Evolutionary conservation across 257 asterid genomes (phyloP).

Genomic region (Misopates orontium): DNA sequence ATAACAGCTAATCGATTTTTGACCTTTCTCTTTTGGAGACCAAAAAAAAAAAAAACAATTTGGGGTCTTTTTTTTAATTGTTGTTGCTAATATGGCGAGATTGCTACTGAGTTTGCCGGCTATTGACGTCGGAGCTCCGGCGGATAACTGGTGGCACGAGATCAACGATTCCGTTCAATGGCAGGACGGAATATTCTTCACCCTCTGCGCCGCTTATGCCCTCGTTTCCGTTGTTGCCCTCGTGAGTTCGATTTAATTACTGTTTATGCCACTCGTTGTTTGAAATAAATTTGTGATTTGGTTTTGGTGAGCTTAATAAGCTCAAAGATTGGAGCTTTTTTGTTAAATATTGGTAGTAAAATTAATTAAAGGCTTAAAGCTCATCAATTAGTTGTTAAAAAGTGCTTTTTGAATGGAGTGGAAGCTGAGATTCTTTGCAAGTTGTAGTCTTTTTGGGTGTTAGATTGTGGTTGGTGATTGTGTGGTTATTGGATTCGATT

Average conservation of each 20-base stretch:
- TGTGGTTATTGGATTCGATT: neutral
- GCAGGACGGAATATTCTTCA: conserved; percentile 93
- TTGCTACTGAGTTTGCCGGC: conserved; percentile 49
- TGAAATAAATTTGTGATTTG: conserved; percentile 4
- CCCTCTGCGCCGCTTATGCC: conserved; percentile 75
- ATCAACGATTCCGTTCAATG: conserved; percentile 73
- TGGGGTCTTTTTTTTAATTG: too few relatives aligned
- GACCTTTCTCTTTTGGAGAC: conserved; percentile 30
- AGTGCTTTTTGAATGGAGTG: neutral
- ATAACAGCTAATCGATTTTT: conserved; percentile 40
- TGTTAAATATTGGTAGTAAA: neutral
- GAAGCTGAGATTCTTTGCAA: neutral
- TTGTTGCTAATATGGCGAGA: conserved; percentile 51
- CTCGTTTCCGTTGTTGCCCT: conserved; percentile 82
- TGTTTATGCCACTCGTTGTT: neutral
- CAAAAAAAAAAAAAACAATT: neutral
- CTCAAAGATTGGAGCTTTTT: neutral
- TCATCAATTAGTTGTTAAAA: too few relatives aligned
- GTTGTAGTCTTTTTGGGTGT: neutral
- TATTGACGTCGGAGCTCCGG: conserved; percentile 32
- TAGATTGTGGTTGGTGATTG: neutral
- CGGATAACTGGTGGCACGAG: conserved; percentile 80
- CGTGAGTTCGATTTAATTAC: conserved; percentile 40
- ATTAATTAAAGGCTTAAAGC: neutral
- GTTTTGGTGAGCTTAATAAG: neutral